Evolutionary conservation across 2,329 filamentous ascomycete species (phyloP), one percentile per base, ranked within the genome.

Genomic region (Ophiostoma ulmi): DNA sequence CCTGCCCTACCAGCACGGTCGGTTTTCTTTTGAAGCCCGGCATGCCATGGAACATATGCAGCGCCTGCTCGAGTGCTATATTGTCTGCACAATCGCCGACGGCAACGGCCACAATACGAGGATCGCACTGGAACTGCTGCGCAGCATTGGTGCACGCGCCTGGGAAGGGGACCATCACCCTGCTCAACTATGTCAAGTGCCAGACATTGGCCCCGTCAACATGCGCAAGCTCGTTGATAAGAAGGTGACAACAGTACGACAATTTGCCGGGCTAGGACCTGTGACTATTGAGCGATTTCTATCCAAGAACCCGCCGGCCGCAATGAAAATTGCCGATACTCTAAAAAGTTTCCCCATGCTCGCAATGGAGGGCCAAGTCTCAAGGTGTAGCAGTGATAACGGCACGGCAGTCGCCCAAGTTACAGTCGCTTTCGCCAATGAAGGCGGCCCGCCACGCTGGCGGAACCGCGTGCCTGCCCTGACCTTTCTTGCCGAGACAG

Each of bases 251-350:
- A 91, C 83, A 5, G 87, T 98, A 6, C 86, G 90, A 61, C 85
- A 87, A n/a, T 81, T 99, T 14, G 87, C 89, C 20, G 80, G 78
- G 7, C 84, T 88, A 17, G 90, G 94, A 48, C 83, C 90, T 36
- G 86, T 88, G 69, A 85, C 88, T 36, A 92, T 99, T 69, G 94
- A 98, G 75, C 85, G 88, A 67, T 80, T 93, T 35, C 78, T 97
- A 66, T 90, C 88, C 73, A 90, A 90, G 70, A 93, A 97, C 74
- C 92, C 93, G 0, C 93, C 94, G 0, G 97, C 91, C 76, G 95
- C 94, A 0, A 84, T 86, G 64, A 90, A 89, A 61, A 77, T 96
- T 61, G 80, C 91, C 17, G 86, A 88, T 14, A 82, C 83, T 26
- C 79, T 95, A 11, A 85, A 85, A 1, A 83, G 84, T 0, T 98